phyloP scores from a whole-genome alignment of 768 basidiomycete species.

The Roridomyces roridus region DNA sequence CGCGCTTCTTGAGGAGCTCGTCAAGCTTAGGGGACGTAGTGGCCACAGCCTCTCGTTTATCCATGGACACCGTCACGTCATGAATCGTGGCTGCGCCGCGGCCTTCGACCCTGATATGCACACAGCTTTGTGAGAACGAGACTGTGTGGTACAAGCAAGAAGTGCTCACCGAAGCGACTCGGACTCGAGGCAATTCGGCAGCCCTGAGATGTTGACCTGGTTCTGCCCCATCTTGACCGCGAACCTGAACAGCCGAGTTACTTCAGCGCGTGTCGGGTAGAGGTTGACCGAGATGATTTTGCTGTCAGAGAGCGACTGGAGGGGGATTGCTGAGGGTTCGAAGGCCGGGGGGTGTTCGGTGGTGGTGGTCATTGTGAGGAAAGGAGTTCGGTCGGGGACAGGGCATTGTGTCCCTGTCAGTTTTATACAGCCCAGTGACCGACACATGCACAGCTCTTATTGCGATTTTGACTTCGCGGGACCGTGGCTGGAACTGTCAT shows the following conservation, averaged over 20 bases:
- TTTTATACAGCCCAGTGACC: no score
- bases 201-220: slow-evolving; percentile 17
- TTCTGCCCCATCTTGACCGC: slow-evolving; percentile 22
- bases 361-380: slow-evolving; percentile 7
- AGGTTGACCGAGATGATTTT: slow-evolving; percentile 41
- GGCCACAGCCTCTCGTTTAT: slow-evolving; percentile 1
- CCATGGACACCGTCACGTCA: slow-evolving; percentile 22
- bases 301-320: slow-evolving; percentile 36
- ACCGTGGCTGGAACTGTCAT: no score
- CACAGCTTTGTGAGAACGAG: not conserved
- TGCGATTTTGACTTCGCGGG: no score
- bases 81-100: slow-evolving; percentile 30
- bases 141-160: no score
- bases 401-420: no score
- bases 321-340: slow-evolving; percentile 23
- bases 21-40: slow-evolving; percentile 8
- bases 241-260: slow-evolving; percentile 42
- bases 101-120: slow-evolving; percentile 27
- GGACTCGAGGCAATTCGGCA: slow-evolving; percentile 22
- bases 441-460: no score
- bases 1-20: not conserved
- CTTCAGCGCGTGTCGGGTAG: slow-evolving; percentile 44
- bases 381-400: not conserved
- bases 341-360: slow-evolving; percentile 19
- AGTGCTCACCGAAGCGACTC: slow-evolving; percentile 23